These are phyloP conservation scores for Melampsora larici-populina DNA, from an alignment of 1,284 basidiomycete genomes.

Conservation along the genomic window DNA sequence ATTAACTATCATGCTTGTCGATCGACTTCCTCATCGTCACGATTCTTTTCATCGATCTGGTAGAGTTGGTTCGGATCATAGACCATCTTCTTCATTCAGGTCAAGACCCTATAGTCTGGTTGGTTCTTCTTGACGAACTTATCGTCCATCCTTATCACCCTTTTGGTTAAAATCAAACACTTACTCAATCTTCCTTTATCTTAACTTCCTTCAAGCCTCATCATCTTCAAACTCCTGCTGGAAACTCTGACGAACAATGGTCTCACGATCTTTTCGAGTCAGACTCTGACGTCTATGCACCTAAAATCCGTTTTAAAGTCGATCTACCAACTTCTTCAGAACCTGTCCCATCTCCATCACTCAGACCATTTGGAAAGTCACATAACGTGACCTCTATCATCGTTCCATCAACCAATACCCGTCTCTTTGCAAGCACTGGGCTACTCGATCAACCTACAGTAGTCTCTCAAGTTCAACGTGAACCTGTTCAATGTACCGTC, in stretches of 20 bases:
- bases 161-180: too few relatives aligned
- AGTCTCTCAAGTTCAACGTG: background rate
- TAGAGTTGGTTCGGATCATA: too few relatives aligned
- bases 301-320: conserved; percentile 18
- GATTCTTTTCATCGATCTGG: too few relatives aligned
- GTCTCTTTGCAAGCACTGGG: background rate
- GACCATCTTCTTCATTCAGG: too few relatives aligned
- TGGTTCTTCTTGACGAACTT: background rate
- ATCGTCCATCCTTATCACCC: background rate
- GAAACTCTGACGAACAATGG: conserved; percentile 2
- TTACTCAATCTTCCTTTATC: too few relatives aligned
- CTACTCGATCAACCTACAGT: too few relatives aligned
- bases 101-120: too few relatives aligned
- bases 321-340: background rate
- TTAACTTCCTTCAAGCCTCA: background rate
- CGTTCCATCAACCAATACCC: background rate
- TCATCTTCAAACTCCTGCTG: conserved; percentile 1
- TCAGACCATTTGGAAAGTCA: conserved; percentile 20
- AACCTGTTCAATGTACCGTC: background rate
- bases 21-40: too few relatives aligned
- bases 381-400: background rate
- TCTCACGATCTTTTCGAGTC: conserved; percentile 26
- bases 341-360: conserved; percentile 13
- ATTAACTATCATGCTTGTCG: too few relatives aligned
- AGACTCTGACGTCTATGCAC: conserved; percentile 27